These are phyloP conservation scores for Fonsecaea monophora DNA, from an alignment of 2,329 filamentous ascomycete genomes.

Conservation along the genomic window DNA sequence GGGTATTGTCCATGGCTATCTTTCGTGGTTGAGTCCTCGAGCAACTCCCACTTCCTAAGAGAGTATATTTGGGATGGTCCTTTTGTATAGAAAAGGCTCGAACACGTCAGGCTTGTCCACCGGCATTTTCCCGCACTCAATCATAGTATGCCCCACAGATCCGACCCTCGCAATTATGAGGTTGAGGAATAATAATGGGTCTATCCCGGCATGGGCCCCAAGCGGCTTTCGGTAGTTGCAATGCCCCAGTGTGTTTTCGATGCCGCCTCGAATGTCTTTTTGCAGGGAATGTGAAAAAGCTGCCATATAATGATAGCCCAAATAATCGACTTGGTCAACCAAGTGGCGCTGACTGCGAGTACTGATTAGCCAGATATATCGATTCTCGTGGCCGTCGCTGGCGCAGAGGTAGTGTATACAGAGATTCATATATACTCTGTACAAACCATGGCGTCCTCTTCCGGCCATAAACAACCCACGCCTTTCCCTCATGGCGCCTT, in stretches of 20 bases:
- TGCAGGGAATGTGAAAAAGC: neutral
- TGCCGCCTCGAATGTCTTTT: neutral
- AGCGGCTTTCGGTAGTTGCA: conserved; percentile 1
- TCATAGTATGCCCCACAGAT: neutral
- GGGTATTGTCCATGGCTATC: neutral
- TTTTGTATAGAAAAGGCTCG: neutral
- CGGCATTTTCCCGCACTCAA: neutral
- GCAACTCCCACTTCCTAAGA: too few relatives aligned
- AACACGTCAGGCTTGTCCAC: neutral
- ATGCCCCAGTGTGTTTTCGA: neutral
- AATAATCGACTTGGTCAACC: neutral
- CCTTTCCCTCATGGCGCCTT: conserved; percentile 43
- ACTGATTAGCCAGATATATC: neutral
- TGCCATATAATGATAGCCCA: neutral
- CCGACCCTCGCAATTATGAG: neutral
- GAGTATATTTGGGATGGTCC: neutral
- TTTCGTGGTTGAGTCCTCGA: neutral
- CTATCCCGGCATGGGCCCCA: neutral
- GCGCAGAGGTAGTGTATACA: neutral
- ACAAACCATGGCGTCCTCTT: conserved; percentile 9
- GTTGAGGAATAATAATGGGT: neutral
- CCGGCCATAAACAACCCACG: conserved; percentile 21
- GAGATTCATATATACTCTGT: neutral
- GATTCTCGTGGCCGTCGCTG: neutral
- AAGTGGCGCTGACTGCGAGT: neutral